Evolutionary conservation across 257 asterid species (phyloP).

Genomic region (Coffea eugenioides): DNA sequence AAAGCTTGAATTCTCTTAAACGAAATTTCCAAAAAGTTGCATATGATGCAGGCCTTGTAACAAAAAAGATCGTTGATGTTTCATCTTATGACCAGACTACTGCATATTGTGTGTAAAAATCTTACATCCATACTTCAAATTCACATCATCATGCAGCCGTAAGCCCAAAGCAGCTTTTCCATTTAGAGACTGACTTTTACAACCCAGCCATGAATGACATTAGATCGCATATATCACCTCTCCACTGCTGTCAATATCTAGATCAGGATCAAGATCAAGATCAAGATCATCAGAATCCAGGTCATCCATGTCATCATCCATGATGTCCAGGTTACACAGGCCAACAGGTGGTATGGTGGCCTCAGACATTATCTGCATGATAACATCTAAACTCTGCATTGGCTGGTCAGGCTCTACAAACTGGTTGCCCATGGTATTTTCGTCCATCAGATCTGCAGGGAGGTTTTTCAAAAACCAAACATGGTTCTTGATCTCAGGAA

Average conservation of each 20-base stretch:
- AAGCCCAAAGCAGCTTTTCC: neutral
- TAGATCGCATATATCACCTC: constrained; percentile 86
- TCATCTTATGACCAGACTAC: neutral
- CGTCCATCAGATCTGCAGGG: constrained; percentile 88
- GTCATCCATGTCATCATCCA: constrained; percentile 91
- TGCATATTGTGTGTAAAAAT: neutral
- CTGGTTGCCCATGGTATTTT: constrained; percentile 50
- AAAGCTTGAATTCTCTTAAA: neutral
- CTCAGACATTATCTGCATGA: constrained; percentile 89
- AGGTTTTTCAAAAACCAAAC: constrained; percentile 85
- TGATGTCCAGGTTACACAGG: constrained; percentile 56
- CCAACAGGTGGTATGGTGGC: constrained; percentile 95
- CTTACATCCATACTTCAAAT: neutral
- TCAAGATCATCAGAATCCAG: constrained; percentile 85
- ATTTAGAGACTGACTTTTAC: neutral
- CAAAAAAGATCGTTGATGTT: constrained; percentile 8
- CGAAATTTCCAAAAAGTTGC: neutral
- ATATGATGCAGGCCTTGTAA: neutral
- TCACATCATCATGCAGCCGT: neutral
- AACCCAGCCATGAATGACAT: constrained; percentile 13
- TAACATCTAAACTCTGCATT: constrained; percentile 75
- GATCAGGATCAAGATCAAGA: constrained; percentile 63
- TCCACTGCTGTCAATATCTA: constrained; percentile 96
- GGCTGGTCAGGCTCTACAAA: constrained; percentile 90
- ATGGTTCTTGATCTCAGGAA: constrained; percentile 69